Evolutionary conservation across 805 yeast genomes (phyloP).

Genomic region (Debaryomyces maramus): DNA sequence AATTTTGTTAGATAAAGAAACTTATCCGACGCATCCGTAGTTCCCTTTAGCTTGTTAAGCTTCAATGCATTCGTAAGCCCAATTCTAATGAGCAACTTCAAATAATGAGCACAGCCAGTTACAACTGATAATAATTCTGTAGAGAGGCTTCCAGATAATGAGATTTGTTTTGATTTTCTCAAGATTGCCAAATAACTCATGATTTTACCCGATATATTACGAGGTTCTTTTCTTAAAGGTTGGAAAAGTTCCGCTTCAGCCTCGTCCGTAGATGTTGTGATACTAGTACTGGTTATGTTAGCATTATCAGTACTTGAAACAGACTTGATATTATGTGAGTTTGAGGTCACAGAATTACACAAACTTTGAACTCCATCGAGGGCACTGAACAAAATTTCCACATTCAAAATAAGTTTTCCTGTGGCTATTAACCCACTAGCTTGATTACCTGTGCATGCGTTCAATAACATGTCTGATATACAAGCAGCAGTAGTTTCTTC

Average conservation of each 20-base stretch:
- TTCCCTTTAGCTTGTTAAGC: slow-evolving; percentile 55
- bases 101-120: slow-evolving; percentile 88
- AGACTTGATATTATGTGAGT: not conserved
- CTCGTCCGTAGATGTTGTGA: slow-evolving; percentile 4
- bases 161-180: slow-evolving; percentile 53
- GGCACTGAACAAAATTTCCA: slow-evolving; percentile 76
- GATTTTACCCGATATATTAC: slow-evolving; percentile 83
- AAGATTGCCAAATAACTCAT: slow-evolving; percentile 85
- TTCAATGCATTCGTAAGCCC: slow-evolving; percentile 79
- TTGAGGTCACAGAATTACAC: slow-evolving; percentile 12
- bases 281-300: not conserved
- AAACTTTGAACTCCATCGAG: slow-evolving; percentile 51
- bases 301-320: not conserved
- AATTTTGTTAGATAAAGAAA: slow-evolving; percentile 44
- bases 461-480: slow-evolving; percentile 87
- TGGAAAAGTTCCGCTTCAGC: slow-evolving; percentile 32
- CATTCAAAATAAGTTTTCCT: slow-evolving; percentile 66
- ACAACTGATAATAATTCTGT: slow-evolving; percentile 76
- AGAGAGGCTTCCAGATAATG: slow-evolving; percentile 47
- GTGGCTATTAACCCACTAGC: slow-evolving; percentile 66
- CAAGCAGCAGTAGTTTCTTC: slow-evolving; percentile 90
- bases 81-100: slow-evolving; percentile 78
- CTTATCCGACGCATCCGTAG: slow-evolving; percentile 60
- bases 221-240: slow-evolving; percentile 61
- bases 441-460: slow-evolving; percentile 74